These are phyloP conservation scores for Magnusiomyces suaveolens DNA, from an alignment of 1,139 yeast species.

Conservation along the genomic window DNA sequence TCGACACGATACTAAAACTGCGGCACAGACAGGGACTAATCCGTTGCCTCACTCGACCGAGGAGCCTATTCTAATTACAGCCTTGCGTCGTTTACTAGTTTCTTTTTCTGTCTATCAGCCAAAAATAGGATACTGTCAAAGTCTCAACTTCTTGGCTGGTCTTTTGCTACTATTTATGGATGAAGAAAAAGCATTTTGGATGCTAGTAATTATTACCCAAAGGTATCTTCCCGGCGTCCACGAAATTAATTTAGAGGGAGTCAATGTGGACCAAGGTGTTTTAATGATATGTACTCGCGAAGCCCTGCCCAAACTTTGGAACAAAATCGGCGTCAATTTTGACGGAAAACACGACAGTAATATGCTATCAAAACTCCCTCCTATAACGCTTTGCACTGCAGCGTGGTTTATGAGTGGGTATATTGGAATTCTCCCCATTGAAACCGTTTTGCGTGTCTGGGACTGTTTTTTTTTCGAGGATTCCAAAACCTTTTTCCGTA, in stretches of 20 bases:
- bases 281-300: slow-evolving; percentile 78
- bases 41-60: slow-evolving; percentile 31
- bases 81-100: slow-evolving; percentile 68
- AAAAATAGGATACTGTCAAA: slow-evolving; percentile 89
- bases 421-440: slow-evolving; percentile 80
- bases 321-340: slow-evolving; percentile 35
- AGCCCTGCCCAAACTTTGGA: slow-evolving; percentile 77
- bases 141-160: slow-evolving; percentile 86
- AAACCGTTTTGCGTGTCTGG: slow-evolving; percentile 83
- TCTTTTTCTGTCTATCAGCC: slow-evolving; percentile 86
- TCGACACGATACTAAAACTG: slow-evolving; percentile 33
- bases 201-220: slow-evolving; percentile 84
- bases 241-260: slow-evolving; percentile 84
- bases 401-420: slow-evolving; percentile 97
- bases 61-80: slow-evolving; percentile 50
- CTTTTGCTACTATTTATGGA: slow-evolving; percentile 69
- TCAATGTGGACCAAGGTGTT: slow-evolving; percentile 91
- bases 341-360: slow-evolving; percentile 44
- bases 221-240: slow-evolving; percentile 85
- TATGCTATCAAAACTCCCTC: slow-evolving; percentile 69
- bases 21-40: slow-evolving; percentile 10
- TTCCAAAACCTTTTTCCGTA: slow-evolving; percentile 73
- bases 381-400: slow-evolving; percentile 85
- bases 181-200: slow-evolving; percentile 90
- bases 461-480: slow-evolving; percentile 91